These are phyloP conservation scores for Peziza echinospora DNA, from an alignment of 495 filamentous ascomycete genomes.

Conservation along the genomic window DNA sequence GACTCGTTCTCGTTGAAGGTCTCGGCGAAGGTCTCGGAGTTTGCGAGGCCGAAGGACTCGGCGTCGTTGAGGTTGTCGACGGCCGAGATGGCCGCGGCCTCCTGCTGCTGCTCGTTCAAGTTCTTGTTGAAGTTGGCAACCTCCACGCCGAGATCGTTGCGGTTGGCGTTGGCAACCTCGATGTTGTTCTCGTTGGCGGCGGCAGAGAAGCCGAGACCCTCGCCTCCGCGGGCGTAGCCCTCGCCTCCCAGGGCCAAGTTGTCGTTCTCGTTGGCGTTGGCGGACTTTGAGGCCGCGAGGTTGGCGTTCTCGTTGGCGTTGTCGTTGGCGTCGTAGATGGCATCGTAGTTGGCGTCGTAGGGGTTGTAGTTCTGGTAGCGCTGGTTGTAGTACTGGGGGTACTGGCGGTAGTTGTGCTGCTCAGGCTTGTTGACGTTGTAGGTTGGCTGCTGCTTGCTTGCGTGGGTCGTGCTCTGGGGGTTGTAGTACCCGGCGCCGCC, in stretches of 20 bases:
- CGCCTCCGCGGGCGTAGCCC: conserved; percentile 15
- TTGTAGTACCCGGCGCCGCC: background rate
- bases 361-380: conserved; percentile 11
- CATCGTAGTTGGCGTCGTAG: conserved; percentile 7
- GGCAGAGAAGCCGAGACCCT: conserved; percentile 19
- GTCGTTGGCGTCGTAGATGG: conserved; percentile 1
- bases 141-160: conserved; percentile 21
- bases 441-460: background rate
- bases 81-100: conserved; percentile 18
- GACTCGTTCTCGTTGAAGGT: conserved; percentile 14
- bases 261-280: conserved; percentile 21
- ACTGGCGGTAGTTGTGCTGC: conserved; percentile 1
- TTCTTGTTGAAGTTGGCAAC: conserved; percentile 22
- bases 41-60: conserved; percentile 16
- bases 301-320: conserved; percentile 19
- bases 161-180: conserved; percentile 20
- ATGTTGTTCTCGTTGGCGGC: conserved; percentile 21
- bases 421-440: background rate
- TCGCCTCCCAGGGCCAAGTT: conserved; percentile 19
- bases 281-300: conserved; percentile 18
- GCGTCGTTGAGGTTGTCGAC: conserved; percentile 18
- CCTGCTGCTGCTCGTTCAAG: conserved; percentile 19
- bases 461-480: background rate
- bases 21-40: conserved; percentile 17
- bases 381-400: conserved; percentile 11